phyloP scores from a whole-genome alignment of 768 basidiomycete species.

The Collybia sordida region DNA sequence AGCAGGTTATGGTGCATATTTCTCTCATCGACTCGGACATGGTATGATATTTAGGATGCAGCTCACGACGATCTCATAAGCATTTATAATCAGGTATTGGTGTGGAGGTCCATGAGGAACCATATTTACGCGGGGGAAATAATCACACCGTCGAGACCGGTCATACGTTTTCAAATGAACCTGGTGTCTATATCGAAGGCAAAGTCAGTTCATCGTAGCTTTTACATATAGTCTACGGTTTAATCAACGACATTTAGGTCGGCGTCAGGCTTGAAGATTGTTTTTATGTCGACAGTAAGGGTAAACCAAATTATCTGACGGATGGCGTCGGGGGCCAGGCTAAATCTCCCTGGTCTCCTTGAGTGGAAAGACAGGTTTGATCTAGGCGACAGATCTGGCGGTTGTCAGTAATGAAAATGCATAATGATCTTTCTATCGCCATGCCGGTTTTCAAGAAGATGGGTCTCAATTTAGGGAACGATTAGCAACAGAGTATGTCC shows the following conservation, averaged over 20 bases:
- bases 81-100: conserved; percentile 61
- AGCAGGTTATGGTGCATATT: conserved; percentile 52
- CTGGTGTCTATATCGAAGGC: conserved; percentile 72
- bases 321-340: conserved; percentile 63
- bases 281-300: conserved; percentile 61
- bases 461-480: too few species aligned
- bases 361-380: background rate
- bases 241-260: conserved; percentile 37
- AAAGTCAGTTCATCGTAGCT: conserved; percentile 37
- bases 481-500: too few species aligned
- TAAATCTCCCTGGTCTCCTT: conserved; percentile 40
- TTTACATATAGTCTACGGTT: conserved; percentile 1
- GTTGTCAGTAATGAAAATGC: too few species aligned
- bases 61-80: conserved; percentile 6
- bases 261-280: conserved; percentile 87
- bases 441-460: too few species aligned
- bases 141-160: conserved; percentile 55
- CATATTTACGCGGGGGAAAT: conserved; percentile 76
- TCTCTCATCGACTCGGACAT: conserved; percentile 82
- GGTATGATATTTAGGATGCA: conserved; percentile 38
- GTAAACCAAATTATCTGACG: conserved; percentile 59
- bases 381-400: too few species aligned
- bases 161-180: conserved; percentile 82
- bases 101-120: conserved; percentile 78
- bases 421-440: too few species aligned